Conservation (phyloP, 2,329 filamentous ascomycete species). For the Fusarium chaquense region DNA sequence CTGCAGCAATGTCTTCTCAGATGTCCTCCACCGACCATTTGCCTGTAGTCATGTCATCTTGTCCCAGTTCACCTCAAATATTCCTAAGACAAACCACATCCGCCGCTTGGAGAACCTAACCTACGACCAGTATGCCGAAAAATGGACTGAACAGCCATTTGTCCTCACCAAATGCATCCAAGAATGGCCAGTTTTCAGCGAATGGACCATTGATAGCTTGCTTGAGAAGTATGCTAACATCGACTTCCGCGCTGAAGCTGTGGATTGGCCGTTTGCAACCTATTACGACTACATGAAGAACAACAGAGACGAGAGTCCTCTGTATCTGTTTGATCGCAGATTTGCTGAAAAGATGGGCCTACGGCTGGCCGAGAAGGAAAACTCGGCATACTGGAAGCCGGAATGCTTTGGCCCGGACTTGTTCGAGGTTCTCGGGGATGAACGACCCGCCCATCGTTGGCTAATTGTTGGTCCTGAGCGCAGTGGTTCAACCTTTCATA, state of each 20-base stretch:
- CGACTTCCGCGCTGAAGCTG: constrained; percentile 88
- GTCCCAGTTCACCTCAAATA: constrained; percentile 73
- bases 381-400: constrained; percentile 79
- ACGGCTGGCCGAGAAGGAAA: constrained; percentile 65
- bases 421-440: constrained; percentile 80
- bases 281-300: constrained; percentile 86
- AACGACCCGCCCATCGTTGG: constrained; percentile 91
- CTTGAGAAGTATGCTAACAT: constrained; percentile 72
- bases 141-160: constrained; percentile 86
- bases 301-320: constrained; percentile 84
- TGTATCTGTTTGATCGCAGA: constrained; percentile 90
- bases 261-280: constrained; percentile 88
- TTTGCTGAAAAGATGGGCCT: constrained; percentile 90
- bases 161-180: constrained; percentile 86
- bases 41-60: constrained; percentile 84
- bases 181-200: constrained; percentile 80
- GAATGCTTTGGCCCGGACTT: constrained; percentile 88
- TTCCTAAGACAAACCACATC: constrained; percentile 81
- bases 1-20: constrained; percentile 86
- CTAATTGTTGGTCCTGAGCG: constrained; percentile 88
- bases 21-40: constrained; percentile 90
- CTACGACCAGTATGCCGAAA: constrained; percentile 77
- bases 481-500: constrained; percentile 95
- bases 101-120: constrained; percentile 75
- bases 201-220: constrained; percentile 80